These are phyloP conservation scores for Trichosporon faecale DNA, from an alignment of 1,284 basidiomycete species.

Conservation along the genomic window DNA sequence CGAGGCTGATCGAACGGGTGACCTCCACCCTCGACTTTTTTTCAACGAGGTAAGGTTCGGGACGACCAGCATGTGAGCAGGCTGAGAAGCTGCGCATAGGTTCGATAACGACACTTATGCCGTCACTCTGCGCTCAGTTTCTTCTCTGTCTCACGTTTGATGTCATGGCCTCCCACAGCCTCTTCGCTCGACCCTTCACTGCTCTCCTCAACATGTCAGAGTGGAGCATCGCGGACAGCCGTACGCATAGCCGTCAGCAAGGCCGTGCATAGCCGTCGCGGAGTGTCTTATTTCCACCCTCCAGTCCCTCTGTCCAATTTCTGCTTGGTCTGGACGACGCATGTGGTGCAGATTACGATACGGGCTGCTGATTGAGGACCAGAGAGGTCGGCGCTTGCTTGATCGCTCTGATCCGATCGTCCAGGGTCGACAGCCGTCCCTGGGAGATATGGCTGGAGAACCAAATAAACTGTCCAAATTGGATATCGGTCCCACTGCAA, in stretches of 20 bases:
- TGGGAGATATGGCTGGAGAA: not conserved
- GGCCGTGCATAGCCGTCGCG: not conserved
- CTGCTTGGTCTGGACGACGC: not conserved
- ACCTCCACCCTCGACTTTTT: not conserved
- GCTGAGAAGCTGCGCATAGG: not conserved
- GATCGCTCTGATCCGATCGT: not conserved
- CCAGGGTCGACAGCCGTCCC: not conserved
- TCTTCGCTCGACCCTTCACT: not conserved
- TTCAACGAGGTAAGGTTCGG: not conserved
- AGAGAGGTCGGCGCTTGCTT: not conserved
- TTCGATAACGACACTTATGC: not conserved
- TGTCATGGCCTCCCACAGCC: not conserved
- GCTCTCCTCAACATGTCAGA: too few relatives aligned
- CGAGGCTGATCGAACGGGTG: not conserved
- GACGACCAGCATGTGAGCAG: not conserved
- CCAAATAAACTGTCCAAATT: not conserved
- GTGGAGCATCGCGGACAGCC: not conserved
- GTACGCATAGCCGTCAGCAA: not conserved
- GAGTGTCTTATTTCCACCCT: not conserved
- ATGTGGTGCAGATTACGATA: not conserved
- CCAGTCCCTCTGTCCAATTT: not conserved
- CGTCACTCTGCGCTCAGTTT: not conserved
- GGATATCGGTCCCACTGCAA: not conserved
- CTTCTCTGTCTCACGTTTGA: not conserved
- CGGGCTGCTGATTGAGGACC: not conserved